phyloP scores from a whole-genome alignment of 2,329 filamentous ascomycete species.

The Lithohypha guttulata region DNA sequence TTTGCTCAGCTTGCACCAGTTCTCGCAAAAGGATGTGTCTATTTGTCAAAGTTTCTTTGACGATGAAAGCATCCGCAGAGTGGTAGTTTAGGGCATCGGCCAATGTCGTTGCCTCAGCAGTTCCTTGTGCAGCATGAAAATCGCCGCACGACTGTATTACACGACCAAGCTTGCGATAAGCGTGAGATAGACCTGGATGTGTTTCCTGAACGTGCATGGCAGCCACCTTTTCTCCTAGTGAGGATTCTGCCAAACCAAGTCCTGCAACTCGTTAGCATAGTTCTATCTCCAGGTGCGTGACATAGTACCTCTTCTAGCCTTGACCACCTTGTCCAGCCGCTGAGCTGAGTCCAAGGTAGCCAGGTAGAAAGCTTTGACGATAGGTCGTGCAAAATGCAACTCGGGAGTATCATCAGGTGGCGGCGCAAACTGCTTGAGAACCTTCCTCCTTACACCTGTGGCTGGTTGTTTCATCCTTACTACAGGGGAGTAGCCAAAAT shows the following conservation, averaged over 20 bases:
- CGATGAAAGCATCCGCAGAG: conserved; percentile 89
- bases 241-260: conserved; percentile 80
- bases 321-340: conserved; percentile 90
- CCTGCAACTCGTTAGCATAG: conserved; percentile 42
- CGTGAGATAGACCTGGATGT: conserved; percentile 74
- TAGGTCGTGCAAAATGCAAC: conserved; percentile 74
- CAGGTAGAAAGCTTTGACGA: conserved; percentile 92
- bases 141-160: conserved; percentile 88
- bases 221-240: conserved; percentile 82
- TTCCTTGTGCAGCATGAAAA: conserved; percentile 91
- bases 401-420: conserved; percentile 96
- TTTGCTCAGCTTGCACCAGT: conserved; percentile 79
- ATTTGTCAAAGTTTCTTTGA: conserved; percentile 96
- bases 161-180: conserved; percentile 90
- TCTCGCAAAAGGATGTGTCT: conserved; percentile 93
- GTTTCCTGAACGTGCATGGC: conserved; percentile 82
- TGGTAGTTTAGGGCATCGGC: conserved; percentile 92
- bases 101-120: conserved; percentile 87
- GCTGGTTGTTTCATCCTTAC: conserved; percentile 93
- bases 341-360: conserved; percentile 95
- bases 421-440: conserved; percentile 95
- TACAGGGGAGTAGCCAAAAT: conserved; percentile 95
- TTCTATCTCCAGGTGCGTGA: not conserved
- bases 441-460: conserved; percentile 86
- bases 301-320: conserved; percentile 69